These are phyloP conservation scores for Barbarea vulgaris DNA, from an alignment of 345 rosid genomes.

Conservation along the genomic window DNA sequence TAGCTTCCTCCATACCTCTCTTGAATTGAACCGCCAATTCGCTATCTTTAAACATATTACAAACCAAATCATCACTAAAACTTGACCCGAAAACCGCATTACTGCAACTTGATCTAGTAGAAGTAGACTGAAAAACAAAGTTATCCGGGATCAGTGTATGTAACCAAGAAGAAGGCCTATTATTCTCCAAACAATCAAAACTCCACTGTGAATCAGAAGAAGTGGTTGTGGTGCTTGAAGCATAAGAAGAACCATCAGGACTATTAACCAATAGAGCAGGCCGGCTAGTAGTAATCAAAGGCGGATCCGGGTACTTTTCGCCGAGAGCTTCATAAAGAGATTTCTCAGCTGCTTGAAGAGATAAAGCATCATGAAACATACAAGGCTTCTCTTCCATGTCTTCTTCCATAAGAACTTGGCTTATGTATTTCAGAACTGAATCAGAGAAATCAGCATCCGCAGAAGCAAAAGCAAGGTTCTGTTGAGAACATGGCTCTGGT, in stretches of 20 bases:
- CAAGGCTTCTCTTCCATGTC: constrained; percentile 60
- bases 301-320: constrained; percentile 51
- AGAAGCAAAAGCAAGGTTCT: constrained; percentile 37
- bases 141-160: constrained; percentile 42
- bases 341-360: constrained; percentile 75
- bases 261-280: constrained; percentile 33
- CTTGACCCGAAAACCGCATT: constrained; percentile 40
- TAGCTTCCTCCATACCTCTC: constrained; percentile 79
- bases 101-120: constrained; percentile 16
- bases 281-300: constrained; percentile 41
- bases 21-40: constrained; percentile 56
- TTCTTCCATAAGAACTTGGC: constrained; percentile 79
- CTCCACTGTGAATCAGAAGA: constrained; percentile 49
- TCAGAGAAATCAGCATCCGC: constrained; percentile 57
- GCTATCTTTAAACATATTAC: constrained; percentile 41
- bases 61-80: constrained; percentile 45
- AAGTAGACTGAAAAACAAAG: constrained; percentile 55
- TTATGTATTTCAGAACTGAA: constrained; percentile 61
- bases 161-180: constrained; percentile 35
- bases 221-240: constrained; percentile 36
- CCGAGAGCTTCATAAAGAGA: constrained; percentile 72
- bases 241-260: constrained; percentile 44
- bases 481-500: constrained; percentile 37
- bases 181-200: constrained; percentile 46
- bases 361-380: constrained; percentile 64